Base-by-base conservation (phyloP, 2,329 filamentous ascomycete species). In the Plectosphaerella cucumerina region DNA sequence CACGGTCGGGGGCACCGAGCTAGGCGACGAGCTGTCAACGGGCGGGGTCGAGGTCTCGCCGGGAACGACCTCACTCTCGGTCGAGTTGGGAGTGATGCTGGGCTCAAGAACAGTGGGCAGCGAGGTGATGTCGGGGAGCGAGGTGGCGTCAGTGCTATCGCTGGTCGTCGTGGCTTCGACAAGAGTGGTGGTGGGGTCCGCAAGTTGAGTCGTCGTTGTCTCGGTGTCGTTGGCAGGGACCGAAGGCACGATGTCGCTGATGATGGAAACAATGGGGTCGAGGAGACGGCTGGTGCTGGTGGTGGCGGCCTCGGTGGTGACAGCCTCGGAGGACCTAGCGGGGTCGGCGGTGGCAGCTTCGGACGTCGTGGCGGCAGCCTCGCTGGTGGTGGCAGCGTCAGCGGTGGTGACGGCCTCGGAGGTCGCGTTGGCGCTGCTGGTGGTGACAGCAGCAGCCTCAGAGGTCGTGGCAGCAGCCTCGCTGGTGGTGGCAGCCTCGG, bases 141-240 rank as follows among this genome's bases (percentile, higher is more conserved):
- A 39, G 35, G 15, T 39, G 35, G n/a, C 15, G n/a, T 39, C 35
- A 14, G 14, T 12, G 17, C 23, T 21, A 5, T 9, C 22, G 21
- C n/a, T 43, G n/a, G 41, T 43, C 4, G 20, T 26, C 18, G 42
- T 47, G 31, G 31, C 20, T 31, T 33, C 12, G 18, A 21, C 41
- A 18, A 35, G 22, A 6, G n/a, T 48, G 3, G 48, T 39, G 17
- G 50, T 50, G 15, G 53, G 50, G n/a, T 56, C 57, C 18, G 56
- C 50, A 9, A 53, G 50, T 12, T 50, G 48, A 10, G 50, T 53
- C 8, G 23, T 31, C 4, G 46, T 44, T 14, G 46, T 18, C 22
- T 48, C 47, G 8, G 37, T 41, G 15, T 48, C 35, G 12, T 48
- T 48, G 14, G 35, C 37, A 8, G 47, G 47, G 21, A 48, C 35